Conservation (phyloP, 352 stramenopile genomes). For the Globisporangium nodosum region DNA sequence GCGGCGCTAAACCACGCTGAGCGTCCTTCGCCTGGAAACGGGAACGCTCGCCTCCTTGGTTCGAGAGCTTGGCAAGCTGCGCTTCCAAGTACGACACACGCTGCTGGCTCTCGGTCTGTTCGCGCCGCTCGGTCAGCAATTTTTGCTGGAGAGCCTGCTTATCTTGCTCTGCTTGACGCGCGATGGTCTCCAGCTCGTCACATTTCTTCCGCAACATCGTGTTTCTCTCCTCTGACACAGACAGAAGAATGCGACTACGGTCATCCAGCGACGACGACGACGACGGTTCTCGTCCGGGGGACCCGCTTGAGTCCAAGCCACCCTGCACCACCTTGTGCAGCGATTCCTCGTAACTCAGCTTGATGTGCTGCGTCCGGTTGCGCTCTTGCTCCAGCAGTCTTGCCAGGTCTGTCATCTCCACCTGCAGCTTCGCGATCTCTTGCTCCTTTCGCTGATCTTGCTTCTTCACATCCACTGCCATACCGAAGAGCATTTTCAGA, state of each 20-base stretch:
- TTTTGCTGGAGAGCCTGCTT: slow-evolving; percentile 42
- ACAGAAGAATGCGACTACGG: slow-evolving; percentile 58
- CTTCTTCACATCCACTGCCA: slow-evolving; percentile 86
- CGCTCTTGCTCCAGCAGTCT: slow-evolving; percentile 64
- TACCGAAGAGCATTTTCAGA: slow-evolving; percentile 81
- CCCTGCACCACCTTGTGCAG: slow-evolving; percentile 66
- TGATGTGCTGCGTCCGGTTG: slow-evolving; percentile 70
- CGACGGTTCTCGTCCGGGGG: slow-evolving; percentile 1
- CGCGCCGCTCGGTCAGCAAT: slow-evolving; percentile 17
- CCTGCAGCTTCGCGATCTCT: slow-evolving; percentile 65
- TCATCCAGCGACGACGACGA: slow-evolving; percentile 30
- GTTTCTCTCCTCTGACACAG: slow-evolving; percentile 74
- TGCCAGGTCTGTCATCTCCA: slow-evolving; percentile 61
- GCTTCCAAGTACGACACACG: slow-evolving; percentile 60
- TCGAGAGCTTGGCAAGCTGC: slow-evolving; percentile 41
- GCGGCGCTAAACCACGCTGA: too few species aligned
- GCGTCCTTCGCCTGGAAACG: not conserved
- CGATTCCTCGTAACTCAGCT: slow-evolving; percentile 80
- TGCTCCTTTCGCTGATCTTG: slow-evolving; percentile 80
- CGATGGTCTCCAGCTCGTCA: slow-evolving; percentile 59
- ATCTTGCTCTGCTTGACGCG: slow-evolving; percentile 34
- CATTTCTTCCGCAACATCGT: slow-evolving; percentile 64
- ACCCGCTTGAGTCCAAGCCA: slow-evolving; percentile 17
- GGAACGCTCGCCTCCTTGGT: slow-evolving; percentile 4
- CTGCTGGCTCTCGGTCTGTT: slow-evolving; percentile 29